A percentile compares a stretch with the other conserved stretches of the same genome.
Evolutionary conservation across 805 yeast species (phyloP).

Genomic region (Kazachstania martiniae): DNA sequence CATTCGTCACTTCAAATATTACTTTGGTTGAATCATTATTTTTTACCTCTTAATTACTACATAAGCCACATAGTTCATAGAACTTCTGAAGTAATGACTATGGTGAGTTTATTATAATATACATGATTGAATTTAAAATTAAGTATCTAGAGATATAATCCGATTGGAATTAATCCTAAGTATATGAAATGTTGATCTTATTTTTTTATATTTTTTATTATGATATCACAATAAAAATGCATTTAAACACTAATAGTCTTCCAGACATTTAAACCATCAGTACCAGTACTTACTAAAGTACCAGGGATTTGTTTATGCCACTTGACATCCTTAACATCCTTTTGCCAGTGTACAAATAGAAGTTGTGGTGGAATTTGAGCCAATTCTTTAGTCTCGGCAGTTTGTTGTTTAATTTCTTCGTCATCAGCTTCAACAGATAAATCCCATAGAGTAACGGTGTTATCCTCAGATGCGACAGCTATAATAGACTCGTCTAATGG

Average conservation of each 20-base stretch:
- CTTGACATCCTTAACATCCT: conserved; percentile 92
- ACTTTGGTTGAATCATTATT: conserved; percentile 9
- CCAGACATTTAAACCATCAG: conserved; percentile 91
- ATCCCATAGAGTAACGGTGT: conserved; percentile 96
- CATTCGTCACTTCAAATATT: conserved; percentile 19
- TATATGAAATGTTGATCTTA: no score
- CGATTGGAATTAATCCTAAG: no score
- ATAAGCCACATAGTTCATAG: not conserved
- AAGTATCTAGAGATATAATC: not conserved
- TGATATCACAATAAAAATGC: not conserved
- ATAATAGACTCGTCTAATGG: conserved; percentile 92
- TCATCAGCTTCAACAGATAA: conserved; percentile 98
- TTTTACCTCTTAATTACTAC: conserved; percentile 1
- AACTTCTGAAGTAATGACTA: no score
- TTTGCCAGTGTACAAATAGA: conserved; percentile 96
- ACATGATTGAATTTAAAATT: not conserved
- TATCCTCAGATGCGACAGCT: conserved; percentile 94
- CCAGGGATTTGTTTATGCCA: conserved; percentile 99
- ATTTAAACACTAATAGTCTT: conserved; percentile 86
- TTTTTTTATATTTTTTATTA: not conserved
- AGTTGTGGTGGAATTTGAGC: conserved; percentile 91
- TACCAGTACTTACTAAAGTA: conserved; percentile 85
- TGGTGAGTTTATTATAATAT: no score
- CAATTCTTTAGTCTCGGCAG: conserved; percentile 64
- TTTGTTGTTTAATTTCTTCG: conserved; percentile 85